Evolutionary conservation across 2,329 filamentous ascomycete species (phyloP).

Genomic region (Onygenales sp.): DNA sequence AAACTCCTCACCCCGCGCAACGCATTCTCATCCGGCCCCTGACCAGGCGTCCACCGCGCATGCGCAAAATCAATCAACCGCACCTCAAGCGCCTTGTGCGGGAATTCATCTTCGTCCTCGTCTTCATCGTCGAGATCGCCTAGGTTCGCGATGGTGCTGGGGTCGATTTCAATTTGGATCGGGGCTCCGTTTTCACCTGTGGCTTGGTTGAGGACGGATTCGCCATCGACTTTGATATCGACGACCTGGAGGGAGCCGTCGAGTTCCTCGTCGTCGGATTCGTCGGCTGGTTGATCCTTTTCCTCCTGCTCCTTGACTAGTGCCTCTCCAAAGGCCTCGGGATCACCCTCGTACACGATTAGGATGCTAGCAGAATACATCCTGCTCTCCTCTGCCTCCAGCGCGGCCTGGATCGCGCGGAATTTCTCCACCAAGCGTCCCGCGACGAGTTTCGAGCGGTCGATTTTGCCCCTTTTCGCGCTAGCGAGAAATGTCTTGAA

Average conservation of each 20-base stretch:
- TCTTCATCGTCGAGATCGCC: slow-evolving; percentile 33
- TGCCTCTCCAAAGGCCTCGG: slow-evolving; percentile 42
- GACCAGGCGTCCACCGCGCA: slow-evolving; percentile 69
- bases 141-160: slow-evolving; percentile 30
- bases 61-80: slow-evolving; percentile 98
- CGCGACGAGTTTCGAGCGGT: slow-evolving; percentile 36
- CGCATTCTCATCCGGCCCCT: slow-evolving; percentile 78
- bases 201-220: slow-evolving; percentile 15
- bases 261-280: slow-evolving; percentile 22
- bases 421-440: slow-evolving; percentile 33
- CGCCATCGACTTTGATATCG: slow-evolving; percentile 21
- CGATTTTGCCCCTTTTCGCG: slow-evolving; percentile 29
- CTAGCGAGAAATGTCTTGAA: slow-evolving; percentile 49
- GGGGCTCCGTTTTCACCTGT: slow-evolving; percentile 8
- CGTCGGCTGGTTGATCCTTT: not conserved
- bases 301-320: slow-evolving; percentile 24
- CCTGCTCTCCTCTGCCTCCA: slow-evolving; percentile 50
- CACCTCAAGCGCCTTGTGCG: slow-evolving; percentile 62
- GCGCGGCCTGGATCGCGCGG: slow-evolving; percentile 35
- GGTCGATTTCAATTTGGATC: slow-evolving; percentile 27
- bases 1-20: slow-evolving; percentile 66
- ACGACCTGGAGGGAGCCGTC: slow-evolving; percentile 19
- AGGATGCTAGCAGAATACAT: slow-evolving; percentile 60
- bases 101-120: slow-evolving; percentile 46
- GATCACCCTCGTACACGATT: slow-evolving; percentile 58